Evolutionary conservation across 345 rosid species (phyloP).

Genomic region (Hypericum perforatum): DNA sequence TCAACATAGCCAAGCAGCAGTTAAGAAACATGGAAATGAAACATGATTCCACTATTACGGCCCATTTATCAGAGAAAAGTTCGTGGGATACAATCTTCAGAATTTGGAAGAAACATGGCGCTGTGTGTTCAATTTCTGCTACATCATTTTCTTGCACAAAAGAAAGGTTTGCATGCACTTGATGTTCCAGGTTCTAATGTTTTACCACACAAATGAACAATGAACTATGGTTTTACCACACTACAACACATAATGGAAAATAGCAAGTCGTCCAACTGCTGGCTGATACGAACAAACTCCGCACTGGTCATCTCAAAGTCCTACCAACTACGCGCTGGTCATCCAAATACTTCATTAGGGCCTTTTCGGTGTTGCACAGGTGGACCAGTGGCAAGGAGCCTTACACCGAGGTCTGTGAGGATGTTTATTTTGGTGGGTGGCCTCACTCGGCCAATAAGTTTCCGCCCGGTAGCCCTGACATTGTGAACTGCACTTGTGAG

Average conservation of each 20-base stretch:
- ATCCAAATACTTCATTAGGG: constrained; percentile 37
- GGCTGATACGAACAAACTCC: no score
- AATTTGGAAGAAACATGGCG: constrained; percentile 89
- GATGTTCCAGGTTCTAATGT: no score
- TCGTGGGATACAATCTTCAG: constrained; percentile 70
- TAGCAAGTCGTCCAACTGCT: no score
- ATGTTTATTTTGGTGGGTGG: constrained; percentile 66
- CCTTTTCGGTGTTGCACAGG: constrained; percentile 35
- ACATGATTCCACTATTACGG: constrained; percentile 48
- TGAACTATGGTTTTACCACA: no score
- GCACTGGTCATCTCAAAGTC: no score
- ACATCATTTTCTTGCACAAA: no score
- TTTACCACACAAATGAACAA: no score
- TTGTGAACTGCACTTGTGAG: constrained; percentile 67
- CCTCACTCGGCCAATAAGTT: constrained; percentile 32
- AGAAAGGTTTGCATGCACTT: no score
- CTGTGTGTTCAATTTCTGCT: constrained; percentile 25
- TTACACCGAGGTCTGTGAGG: constrained; percentile 40
- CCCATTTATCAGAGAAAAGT: constrained; percentile 62
- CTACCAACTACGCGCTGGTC: no score
- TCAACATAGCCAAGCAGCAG: constrained; percentile 50
- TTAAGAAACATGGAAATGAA: constrained; percentile 57
- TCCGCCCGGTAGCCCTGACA: constrained; percentile 65
- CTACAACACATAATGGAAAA: no score
- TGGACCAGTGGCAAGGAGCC: constrained; percentile 42